These are phyloP conservation scores for Leccinum subtestaceum DNA, from an alignment of 768 basidiomycete genomes.

Conservation along the genomic window DNA sequence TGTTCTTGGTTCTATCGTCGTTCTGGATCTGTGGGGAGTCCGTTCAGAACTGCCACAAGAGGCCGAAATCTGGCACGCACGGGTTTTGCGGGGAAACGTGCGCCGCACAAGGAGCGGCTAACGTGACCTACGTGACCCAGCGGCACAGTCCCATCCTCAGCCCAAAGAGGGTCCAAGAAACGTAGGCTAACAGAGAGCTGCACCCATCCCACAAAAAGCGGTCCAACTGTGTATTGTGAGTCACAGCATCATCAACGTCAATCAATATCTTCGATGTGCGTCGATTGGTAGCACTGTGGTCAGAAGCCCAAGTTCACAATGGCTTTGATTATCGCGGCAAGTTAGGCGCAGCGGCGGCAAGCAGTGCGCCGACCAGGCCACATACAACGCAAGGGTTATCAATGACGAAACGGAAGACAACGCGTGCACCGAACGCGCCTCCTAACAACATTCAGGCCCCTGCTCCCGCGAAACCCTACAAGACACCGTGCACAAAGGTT, in stretches of 20 bases:
- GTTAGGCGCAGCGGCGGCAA: constrained; percentile 55
- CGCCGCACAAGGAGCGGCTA: constrained; percentile 39
- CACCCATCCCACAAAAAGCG: constrained; percentile 17
- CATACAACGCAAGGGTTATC: constrained; percentile 11
- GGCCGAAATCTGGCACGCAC: constrained; percentile 54
- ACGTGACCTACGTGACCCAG: constrained; percentile 5
- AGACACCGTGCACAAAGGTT: constrained; percentile 11
- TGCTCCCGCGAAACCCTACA: constrained; percentile 13
- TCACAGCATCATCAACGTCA: constrained; percentile 11
- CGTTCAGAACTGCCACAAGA: constrained; percentile 49
- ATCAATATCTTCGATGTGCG: constrained; percentile 26
- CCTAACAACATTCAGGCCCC: constrained; percentile 5
- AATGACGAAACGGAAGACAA: constrained; percentile 21
- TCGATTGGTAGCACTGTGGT: constrained; percentile 43
- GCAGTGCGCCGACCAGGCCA: constrained; percentile 22
- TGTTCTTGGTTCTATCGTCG: background rate
- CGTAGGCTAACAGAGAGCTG: constrained; percentile 11
- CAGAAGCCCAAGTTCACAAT: constrained; percentile 57
- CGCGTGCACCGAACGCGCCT: constrained; percentile 9
- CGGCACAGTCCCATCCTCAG: constrained; percentile 12
- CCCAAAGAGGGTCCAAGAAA: constrained; percentile 13
- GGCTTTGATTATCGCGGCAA: constrained; percentile 63
- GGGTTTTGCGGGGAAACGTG: constrained; percentile 59
- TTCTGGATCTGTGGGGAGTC: constrained; percentile 4
- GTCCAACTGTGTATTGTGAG: constrained; percentile 29